A percentile compares a stretch with the other conserved stretches of the same genome.
Evolutionary conservation across 805 yeast species (phyloP).

Genomic region (Saccharomycopsis fermentans): DNA sequence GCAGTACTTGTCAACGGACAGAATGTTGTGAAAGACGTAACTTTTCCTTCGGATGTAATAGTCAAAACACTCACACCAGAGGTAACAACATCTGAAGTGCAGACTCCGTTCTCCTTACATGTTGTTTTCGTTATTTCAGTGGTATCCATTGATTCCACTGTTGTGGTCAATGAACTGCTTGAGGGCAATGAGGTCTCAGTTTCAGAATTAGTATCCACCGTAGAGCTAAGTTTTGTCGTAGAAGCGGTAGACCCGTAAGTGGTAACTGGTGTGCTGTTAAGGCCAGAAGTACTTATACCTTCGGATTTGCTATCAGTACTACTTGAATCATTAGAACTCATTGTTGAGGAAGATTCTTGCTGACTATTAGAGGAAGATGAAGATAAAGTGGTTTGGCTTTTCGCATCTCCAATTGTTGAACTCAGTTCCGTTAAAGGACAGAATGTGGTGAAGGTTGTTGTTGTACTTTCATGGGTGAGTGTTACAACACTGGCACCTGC

Average conservation of each 20-base stretch:
- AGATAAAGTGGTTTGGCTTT: neutral
- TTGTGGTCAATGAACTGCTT: neutral
- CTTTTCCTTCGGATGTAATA: slow-evolving; percentile 17
- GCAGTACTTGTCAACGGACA: slow-evolving; percentile 20
- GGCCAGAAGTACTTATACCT: neutral
- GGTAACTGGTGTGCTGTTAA: neutral
- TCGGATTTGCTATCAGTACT: neutral
- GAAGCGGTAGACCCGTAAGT: neutral
- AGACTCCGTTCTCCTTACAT: no score
- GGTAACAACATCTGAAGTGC: slow-evolving; percentile 14
- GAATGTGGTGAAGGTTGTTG: slow-evolving; percentile 22
- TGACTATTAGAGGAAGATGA: neutral
- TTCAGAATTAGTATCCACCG: neutral
- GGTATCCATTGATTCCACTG: neutral
- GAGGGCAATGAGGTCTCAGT: neutral
- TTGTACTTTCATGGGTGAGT: slow-evolving; percentile 17
- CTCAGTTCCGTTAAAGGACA: slow-evolving; percentile 20
- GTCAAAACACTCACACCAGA: slow-evolving; percentile 20
- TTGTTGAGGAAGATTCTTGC: neutral
- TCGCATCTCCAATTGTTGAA: slow-evolving; percentile 2
- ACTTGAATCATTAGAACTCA: neutral
- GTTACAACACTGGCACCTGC: slow-evolving; percentile 21
- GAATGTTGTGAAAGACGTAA: slow-evolving; percentile 21
- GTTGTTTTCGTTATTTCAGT: neutral
- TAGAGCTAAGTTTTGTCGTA: neutral